These are phyloP conservation scores for Epichloe uncinata DNA, from an alignment of 2,329 filamentous ascomycete species.

Conservation along the genomic window DNA sequence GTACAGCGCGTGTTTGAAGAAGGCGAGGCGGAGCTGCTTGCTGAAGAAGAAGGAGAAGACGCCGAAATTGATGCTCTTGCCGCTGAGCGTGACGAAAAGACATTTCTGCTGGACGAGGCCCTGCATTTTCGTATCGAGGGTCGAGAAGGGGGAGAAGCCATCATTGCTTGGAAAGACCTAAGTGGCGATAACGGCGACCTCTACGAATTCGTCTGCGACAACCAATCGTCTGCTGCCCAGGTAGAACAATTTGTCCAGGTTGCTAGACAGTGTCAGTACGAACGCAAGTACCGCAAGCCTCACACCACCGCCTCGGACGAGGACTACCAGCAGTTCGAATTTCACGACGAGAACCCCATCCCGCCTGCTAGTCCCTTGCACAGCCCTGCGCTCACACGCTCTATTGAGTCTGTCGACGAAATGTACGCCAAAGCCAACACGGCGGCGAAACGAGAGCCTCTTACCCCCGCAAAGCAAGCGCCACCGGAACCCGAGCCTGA, in stretches of 20 bases:
- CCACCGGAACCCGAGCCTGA: slow-evolving; percentile 7
- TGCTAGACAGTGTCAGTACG: slow-evolving; percentile 91
- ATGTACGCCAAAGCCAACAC: slow-evolving; percentile 41
- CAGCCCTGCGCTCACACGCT: slow-evolving; percentile 40
- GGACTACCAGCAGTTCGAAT: slow-evolving; percentile 74
- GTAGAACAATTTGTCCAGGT: slow-evolving; percentile 70
- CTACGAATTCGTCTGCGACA: slow-evolving; percentile 96
- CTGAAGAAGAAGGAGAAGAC: slow-evolving; percentile 80
- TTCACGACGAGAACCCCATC: slow-evolving; percentile 50
- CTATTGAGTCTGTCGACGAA: slow-evolving; percentile 43
- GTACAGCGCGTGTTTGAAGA: slow-evolving; percentile 95
- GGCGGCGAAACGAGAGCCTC: slow-evolving; percentile 28
- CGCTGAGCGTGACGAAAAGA: slow-evolving; percentile 89
- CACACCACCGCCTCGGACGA: slow-evolving; percentile 67
- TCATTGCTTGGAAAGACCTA: slow-evolving; percentile 88
- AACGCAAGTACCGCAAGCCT: slow-evolving; percentile 78
- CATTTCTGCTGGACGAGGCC: slow-evolving; percentile 85
- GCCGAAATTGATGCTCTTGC: slow-evolving; percentile 59
- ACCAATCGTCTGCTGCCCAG: slow-evolving; percentile 52
- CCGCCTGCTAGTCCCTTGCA: slow-evolving; percentile 50
- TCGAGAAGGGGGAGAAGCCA: slow-evolving; percentile 65
- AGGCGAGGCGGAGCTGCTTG: slow-evolving; percentile 82
- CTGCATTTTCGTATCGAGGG: slow-evolving; percentile 78
- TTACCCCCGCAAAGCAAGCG: slow-evolving; percentile 16
- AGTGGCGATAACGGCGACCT: slow-evolving; percentile 88